phyloP scores from a whole-genome alignment of 192 early-diverging fungal genomes.

The Geosiphon pyriformis region DNA sequence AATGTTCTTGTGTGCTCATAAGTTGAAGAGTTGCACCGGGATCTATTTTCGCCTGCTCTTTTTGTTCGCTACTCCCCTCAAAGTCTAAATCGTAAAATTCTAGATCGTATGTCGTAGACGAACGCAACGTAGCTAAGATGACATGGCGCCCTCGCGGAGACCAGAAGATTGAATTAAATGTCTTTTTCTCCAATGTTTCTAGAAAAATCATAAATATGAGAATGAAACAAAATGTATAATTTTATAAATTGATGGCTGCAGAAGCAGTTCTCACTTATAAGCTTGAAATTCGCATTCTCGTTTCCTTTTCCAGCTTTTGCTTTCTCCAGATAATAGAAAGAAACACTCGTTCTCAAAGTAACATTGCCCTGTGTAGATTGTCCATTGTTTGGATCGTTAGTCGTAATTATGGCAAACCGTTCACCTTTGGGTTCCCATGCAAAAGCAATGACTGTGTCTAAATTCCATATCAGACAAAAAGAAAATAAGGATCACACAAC shows the following conservation, averaged over 20 bases:
- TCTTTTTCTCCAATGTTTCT: constrained; percentile 74
- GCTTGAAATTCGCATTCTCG: constrained; percentile 69
- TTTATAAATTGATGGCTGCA: neutral
- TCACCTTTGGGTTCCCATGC: constrained; percentile 94
- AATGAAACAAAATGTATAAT: neutral
- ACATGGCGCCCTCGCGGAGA: constrained; percentile 94
- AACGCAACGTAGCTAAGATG: constrained; percentile 80
- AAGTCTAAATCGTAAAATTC: constrained; percentile 93
- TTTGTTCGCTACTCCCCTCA: constrained; percentile 48
- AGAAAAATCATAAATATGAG: neutral
- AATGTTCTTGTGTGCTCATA: constrained; percentile 81
- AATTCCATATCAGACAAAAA: neutral
- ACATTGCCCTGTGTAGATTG: constrained; percentile 47
- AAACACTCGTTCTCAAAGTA: constrained; percentile 59
- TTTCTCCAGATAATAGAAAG: constrained; percentile 82
- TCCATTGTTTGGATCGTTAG: constrained; percentile 56
- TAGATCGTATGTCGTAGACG: constrained; percentile 66
- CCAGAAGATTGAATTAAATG: constrained; percentile 82
- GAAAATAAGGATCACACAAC: too few species aligned
- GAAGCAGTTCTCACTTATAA: constrained; percentile 49
- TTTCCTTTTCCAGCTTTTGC: constrained; percentile 48
- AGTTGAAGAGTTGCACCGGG: constrained; percentile 52
- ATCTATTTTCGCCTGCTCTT: constrained; percentile 50
- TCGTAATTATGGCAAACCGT: constrained; percentile 86
- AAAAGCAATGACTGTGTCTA: constrained; percentile 64